phyloP scores from a whole-genome alignment of 805 yeast species.

The Torulaspora quercuum region DNA sequence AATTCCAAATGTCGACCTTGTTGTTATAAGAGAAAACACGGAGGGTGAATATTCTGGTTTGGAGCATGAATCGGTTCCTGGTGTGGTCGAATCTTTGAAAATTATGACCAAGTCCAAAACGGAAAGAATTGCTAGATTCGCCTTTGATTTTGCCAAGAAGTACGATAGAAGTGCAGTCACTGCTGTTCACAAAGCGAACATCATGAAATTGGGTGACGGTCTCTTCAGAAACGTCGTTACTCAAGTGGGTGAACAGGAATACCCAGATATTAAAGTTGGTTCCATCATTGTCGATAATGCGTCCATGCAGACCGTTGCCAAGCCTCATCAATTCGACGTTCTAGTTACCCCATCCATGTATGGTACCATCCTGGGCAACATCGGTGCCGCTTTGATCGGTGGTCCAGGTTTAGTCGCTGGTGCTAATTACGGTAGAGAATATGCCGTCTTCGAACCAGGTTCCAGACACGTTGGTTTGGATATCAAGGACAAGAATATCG shows the following conservation, averaged over 20 bases:
- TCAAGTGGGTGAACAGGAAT: slow-evolving; percentile 78
- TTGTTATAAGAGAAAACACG: slow-evolving; percentile 95
- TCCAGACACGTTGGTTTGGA: slow-evolving; percentile 99
- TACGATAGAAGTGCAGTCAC: slow-evolving; percentile 91
- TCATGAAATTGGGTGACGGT: slow-evolving; percentile 98
- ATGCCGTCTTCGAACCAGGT: slow-evolving; percentile 98
- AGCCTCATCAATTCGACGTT: slow-evolving; percentile 97
- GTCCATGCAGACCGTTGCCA: slow-evolving; percentile 98
- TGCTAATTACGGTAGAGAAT: slow-evolving; percentile 95
- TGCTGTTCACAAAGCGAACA: slow-evolving; percentile 98
- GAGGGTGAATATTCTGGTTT: slow-evolving; percentile 99
- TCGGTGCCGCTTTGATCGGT: slow-evolving; percentile 92
- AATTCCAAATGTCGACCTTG: slow-evolving; percentile 84
- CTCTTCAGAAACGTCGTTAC: slow-evolving; percentile 91
- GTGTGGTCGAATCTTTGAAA: slow-evolving; percentile 95
- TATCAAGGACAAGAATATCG: slow-evolving; percentile 88
- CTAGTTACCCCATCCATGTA: slow-evolving; percentile 96
- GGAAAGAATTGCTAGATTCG: slow-evolving; percentile 96
- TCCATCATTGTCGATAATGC: slow-evolving; percentile 98
- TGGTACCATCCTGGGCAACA: slow-evolving; percentile 95
- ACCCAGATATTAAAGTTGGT: slow-evolving; percentile 76
- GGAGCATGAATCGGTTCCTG: slow-evolving; percentile 96
- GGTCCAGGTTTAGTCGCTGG: slow-evolving; percentile 99
- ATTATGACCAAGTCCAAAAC: slow-evolving; percentile 91
- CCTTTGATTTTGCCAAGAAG: slow-evolving; percentile 90